Conservation (phyloP, 139 green algal genomes). For the Zygnema circumcarinatum region DNA sequence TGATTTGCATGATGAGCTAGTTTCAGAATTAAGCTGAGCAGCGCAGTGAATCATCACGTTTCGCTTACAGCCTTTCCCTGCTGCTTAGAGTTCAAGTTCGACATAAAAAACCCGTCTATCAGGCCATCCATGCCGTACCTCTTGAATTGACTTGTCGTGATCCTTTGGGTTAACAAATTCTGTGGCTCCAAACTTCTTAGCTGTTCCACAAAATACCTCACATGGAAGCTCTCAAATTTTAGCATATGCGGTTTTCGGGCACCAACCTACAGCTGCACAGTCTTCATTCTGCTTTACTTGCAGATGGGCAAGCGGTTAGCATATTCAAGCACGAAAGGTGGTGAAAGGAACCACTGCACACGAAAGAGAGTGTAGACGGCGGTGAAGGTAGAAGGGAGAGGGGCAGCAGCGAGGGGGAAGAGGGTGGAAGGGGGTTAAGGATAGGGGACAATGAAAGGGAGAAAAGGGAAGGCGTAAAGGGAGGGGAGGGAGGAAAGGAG, state of each 20-base stretch:
- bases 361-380: not conserved
- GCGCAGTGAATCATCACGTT: not conserved
- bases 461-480: not conserved
- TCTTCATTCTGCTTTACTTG: no score
- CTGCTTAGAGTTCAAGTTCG: no score
- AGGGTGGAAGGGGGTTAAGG: not conserved
- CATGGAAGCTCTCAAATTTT: no score
- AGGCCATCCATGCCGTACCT: slow-evolving; percentile 32
- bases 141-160: slow-evolving; percentile 52
- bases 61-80: no score
- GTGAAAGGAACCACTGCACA: no score
- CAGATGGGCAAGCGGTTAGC: no score
- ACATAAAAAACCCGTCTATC: no score
- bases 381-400: not conserved
- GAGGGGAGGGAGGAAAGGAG: not conserved
- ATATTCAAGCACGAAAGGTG: no score
- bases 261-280: no score
- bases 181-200: slow-evolving; percentile 63
- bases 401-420: not conserved
- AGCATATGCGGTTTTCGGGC: no score
- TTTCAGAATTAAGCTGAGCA: not conserved
- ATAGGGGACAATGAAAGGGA: no score
- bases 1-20: not conserved
- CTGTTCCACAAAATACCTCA: slow-evolving; percentile 42
- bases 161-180: slow-evolving; percentile 71